Conservation (phyloP, 441 rosid species). For the Croton laevigatus region DNA sequence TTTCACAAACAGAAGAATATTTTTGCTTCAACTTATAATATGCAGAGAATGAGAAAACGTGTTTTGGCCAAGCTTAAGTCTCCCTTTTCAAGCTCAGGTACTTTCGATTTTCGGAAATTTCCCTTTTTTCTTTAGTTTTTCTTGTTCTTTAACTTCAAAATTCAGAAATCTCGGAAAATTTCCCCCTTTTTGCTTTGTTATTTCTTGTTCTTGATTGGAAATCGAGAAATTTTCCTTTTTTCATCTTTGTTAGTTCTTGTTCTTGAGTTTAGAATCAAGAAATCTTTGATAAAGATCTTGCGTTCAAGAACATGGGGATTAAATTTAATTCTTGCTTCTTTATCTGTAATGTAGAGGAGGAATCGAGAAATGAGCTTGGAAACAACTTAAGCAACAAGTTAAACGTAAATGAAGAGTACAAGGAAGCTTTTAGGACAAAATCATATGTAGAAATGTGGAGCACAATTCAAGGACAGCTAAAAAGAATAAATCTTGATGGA, state of each 20-base stretch:
- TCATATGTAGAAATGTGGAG: slow-evolving; percentile 68
- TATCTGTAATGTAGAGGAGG: slow-evolving; percentile 25
- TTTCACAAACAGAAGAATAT: neutral
- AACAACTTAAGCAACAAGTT: slow-evolving; percentile 40
- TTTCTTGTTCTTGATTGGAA: too few species aligned
- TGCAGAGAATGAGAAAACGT: slow-evolving; percentile 18
- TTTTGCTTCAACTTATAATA: neutral
- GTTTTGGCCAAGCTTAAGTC: slow-evolving; percentile 29
- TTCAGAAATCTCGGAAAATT: too few species aligned
- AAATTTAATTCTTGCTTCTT: too few species aligned
- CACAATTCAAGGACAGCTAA: slow-evolving; percentile 50
- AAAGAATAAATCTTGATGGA: slow-evolving; percentile 17
- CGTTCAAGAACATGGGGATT: neutral
- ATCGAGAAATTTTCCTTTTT: too few species aligned
- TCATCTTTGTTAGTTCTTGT: too few species aligned
- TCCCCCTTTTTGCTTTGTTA: neutral
- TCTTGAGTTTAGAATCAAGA: too few species aligned
- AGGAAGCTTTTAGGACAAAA: slow-evolving; percentile 70
- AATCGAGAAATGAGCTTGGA: slow-evolving; percentile 31
- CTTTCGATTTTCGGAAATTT: too few species aligned
- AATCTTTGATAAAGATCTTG: too few species aligned
- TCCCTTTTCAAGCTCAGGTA: slow-evolving; percentile 27
- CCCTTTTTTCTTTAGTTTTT: too few species aligned
- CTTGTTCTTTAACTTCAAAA: too few species aligned
- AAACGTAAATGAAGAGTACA: slow-evolving; percentile 73